phyloP scores from a whole-genome alignment of 148 eudicot genomes.

The Silene uniflora region DNA sequence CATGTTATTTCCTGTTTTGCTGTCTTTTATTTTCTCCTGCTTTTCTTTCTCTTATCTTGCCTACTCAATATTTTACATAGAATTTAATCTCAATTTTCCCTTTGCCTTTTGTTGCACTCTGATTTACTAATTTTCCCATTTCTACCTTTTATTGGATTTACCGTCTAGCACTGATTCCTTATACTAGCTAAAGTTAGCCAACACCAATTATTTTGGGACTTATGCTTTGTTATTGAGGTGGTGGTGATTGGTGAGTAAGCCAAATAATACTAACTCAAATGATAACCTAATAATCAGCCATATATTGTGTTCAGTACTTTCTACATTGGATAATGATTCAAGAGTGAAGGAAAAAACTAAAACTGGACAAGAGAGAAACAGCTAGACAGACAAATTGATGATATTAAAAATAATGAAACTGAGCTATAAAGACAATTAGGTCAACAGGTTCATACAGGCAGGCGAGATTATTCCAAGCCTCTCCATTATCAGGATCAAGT shows the following conservation, averaged over 20 bases:
- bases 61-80: too few relatives aligned
- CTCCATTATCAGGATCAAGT: slow-evolving; percentile 95
- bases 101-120: neutral
- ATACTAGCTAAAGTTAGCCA: neutral
- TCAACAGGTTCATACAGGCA: slow-evolving; percentile 59
- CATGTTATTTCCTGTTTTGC: too few relatives aligned
- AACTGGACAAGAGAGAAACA: neutral
- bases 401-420: neutral
- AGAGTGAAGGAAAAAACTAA: slow-evolving; percentile 2
- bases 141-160: neutral
- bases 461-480: slow-evolving; percentile 99
- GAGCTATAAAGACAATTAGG: neutral
- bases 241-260: too few relatives aligned
- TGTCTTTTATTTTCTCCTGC: too few relatives aligned
- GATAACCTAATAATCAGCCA: neutral
- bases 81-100: neutral
- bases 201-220: neutral
- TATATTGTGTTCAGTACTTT: too few relatives aligned
- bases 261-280: too few relatives aligned
- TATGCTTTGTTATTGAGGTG: too few relatives aligned
- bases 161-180: neutral
- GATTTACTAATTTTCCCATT: neutral
- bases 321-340: neutral
- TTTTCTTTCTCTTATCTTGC: too few relatives aligned
- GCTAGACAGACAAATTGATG: neutral